A percentile compares a stretch with the other conserved stretches of the same genome.
Evolutionary conservation across 192 early-diverging fungal genomes (phyloP).

Genomic region (Gaertneriomyces sp.): DNA sequence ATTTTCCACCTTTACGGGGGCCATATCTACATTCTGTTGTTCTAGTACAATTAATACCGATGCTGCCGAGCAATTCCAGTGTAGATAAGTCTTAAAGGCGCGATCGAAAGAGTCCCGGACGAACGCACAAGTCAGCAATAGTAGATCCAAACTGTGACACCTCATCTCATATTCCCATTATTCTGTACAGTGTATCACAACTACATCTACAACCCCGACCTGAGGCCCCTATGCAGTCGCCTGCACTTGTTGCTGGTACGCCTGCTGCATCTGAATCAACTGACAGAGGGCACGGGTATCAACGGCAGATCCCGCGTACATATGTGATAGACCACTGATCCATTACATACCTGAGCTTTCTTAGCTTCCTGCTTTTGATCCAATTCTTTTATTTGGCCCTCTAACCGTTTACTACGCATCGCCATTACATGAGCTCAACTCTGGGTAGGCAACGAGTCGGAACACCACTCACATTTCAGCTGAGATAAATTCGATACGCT

Average conservation of each 20-base stretch:
- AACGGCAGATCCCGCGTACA: neutral
- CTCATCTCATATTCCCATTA: no score
- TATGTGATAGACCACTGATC: neutral
- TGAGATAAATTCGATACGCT: slow-evolving; percentile 88
- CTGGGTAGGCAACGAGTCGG: neutral
- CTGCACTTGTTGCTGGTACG: slow-evolving; percentile 13
- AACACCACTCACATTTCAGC: slow-evolving; percentile 72
- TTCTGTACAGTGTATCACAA: no score
- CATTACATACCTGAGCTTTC: slow-evolving; percentile 63
- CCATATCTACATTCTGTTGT: no score
- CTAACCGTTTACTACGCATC: slow-evolving; percentile 68
- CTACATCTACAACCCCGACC: no score
- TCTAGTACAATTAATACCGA: no score
- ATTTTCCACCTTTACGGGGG: no score
- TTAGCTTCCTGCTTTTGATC: slow-evolving; percentile 80
- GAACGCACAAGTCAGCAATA: no score
- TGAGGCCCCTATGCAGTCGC: no score
- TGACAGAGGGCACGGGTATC: neutral
- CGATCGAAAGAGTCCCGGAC: no score
- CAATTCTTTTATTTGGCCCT: slow-evolving; percentile 74
- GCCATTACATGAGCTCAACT: neutral
- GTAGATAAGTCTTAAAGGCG: no score
- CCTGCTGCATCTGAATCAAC: slow-evolving; percentile 25
- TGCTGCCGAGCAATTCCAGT: no score
- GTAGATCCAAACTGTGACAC: no score